These are phyloP conservation scores for Przewalskia tangutica DNA, from an alignment of 257 asterid species.

Conservation along the genomic window DNA sequence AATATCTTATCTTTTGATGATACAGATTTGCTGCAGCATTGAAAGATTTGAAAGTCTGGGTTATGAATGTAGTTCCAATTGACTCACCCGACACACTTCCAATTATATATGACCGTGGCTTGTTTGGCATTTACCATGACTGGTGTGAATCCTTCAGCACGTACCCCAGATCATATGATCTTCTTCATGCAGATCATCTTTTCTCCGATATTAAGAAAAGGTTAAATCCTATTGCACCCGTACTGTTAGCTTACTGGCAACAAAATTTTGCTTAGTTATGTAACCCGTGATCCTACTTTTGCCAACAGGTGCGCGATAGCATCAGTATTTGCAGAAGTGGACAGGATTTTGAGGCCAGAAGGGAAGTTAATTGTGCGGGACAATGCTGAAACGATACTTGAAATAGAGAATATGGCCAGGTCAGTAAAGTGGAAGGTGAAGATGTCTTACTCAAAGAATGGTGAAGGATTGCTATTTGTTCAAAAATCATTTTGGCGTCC, in stretches of 20 bases:
- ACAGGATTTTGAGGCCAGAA: slow-evolving; percentile 16
- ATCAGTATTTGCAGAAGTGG: slow-evolving; percentile 13
- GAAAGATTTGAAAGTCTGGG: slow-evolving; percentile 17
- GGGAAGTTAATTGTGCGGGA: slow-evolving; percentile 15
- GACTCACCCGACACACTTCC: slow-evolving; percentile 17
- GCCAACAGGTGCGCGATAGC: slow-evolving; percentile 6
- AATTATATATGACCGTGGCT: slow-evolving; percentile 13
- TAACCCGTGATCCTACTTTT: not conserved
- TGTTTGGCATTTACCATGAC: slow-evolving; percentile 15
- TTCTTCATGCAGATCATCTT: slow-evolving; percentile 16
- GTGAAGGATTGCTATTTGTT: slow-evolving; percentile 16
- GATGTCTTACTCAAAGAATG: slow-evolving; percentile 11
- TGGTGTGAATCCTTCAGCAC: slow-evolving; percentile 20
- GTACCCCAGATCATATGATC: slow-evolving; percentile 15
- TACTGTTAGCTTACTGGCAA: not conserved
- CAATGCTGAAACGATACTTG: slow-evolving; percentile 7
- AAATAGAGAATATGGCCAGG: slow-evolving; percentile 11
- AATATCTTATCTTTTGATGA: not conserved
- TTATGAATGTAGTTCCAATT: slow-evolving; percentile 13
- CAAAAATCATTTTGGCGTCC: slow-evolving; percentile 16
- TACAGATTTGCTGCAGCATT: slow-evolving; percentile 17
- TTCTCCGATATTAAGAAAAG: slow-evolving; percentile 11
- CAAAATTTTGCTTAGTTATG: not conserved
- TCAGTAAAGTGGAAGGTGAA: slow-evolving; percentile 9
- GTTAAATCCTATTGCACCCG: not conserved